Conservation (phyloP, 2,329 filamentous ascomycete genomes). For the Colletotrichum phormii region DNA sequence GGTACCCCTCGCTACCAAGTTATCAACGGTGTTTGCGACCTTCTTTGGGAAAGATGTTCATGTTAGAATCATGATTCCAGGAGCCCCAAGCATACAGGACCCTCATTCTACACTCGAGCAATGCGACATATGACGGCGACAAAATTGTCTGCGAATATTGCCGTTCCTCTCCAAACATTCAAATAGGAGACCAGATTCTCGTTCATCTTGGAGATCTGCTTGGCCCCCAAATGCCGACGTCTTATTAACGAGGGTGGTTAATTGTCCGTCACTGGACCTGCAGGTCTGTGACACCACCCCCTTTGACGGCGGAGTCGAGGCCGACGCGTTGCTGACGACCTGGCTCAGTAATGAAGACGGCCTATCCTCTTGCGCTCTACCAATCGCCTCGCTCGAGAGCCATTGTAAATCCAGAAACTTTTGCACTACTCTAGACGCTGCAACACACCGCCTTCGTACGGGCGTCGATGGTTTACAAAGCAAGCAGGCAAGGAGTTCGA, state of each 20-base stretch:
- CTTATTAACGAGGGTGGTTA: not conserved
- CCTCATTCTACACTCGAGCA: not conserved
- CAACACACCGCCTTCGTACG: conserved; percentile 5
- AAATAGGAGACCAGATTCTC: not conserved
- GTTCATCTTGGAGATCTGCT: not conserved
- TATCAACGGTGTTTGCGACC: not conserved
- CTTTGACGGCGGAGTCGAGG: not conserved
- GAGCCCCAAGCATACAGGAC: not conserved
- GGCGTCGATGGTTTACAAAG: not conserved
- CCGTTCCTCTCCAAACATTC: conserved; percentile 12
- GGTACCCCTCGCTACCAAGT: not conserved
- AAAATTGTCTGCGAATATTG: not conserved
- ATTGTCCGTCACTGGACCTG: not conserved
- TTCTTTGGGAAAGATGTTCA: conserved; percentile 10
- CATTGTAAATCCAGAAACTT: not conserved
- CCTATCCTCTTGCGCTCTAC: not conserved
- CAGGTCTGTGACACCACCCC: conserved; percentile 6
- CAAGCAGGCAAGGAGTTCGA: not conserved
- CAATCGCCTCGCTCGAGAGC: not conserved
- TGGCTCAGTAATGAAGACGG: not conserved
- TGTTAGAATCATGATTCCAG: not conserved
- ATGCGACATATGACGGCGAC: not conserved
- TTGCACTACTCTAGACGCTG: not conserved
- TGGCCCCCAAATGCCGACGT: conserved; percentile 22
- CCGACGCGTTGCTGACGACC: not conserved